phyloP scores from a whole-genome alignment of 2,329 filamentous ascomycete species.

The Stagonosporopsis chrysanthemi region DNA sequence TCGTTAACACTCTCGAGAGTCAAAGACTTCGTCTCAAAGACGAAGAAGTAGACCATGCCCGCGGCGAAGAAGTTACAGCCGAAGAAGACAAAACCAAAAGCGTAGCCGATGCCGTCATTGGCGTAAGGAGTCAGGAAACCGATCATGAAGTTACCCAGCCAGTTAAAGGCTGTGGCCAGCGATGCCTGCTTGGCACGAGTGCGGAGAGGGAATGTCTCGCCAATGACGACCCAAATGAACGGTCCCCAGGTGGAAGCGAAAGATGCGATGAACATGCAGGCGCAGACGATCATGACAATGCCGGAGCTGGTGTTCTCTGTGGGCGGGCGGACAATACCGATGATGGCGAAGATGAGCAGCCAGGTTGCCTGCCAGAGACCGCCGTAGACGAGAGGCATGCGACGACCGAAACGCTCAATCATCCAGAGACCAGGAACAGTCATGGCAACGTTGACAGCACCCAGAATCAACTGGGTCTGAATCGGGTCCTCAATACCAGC shows the following conservation, averaged over 20 bases:
- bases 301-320: constrained; percentile 58
- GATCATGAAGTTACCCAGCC: constrained; percentile 51
- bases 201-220: constrained; percentile 44
- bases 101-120: constrained; percentile 43
- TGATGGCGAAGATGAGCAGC: constrained; percentile 65
- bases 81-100: constrained; percentile 48
- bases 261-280: constrained; percentile 76
- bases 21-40: constrained; percentile 45
- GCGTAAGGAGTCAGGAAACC: constrained; percentile 47
- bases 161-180: constrained; percentile 44
- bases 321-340: constrained; percentile 51
- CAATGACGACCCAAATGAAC: constrained; percentile 58
- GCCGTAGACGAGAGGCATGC: constrained; percentile 70
- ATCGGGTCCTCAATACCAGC: constrained; percentile 72
- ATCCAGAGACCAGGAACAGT: constrained; percentile 73
- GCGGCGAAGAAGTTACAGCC: constrained; percentile 45
- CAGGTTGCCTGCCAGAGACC: constrained; percentile 72
- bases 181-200: constrained; percentile 47
- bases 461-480: constrained; percentile 46
- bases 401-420: constrained; percentile 73
- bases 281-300: constrained; percentile 74
- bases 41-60: constrained; percentile 44
- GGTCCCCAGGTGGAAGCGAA: constrained; percentile 74
- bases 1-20: constrained; percentile 48
- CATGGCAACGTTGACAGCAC: constrained; percentile 71